Conservation (phyloP, 2,329 filamentous ascomycete species). For the Plenodomus biglobosus region DNA sequence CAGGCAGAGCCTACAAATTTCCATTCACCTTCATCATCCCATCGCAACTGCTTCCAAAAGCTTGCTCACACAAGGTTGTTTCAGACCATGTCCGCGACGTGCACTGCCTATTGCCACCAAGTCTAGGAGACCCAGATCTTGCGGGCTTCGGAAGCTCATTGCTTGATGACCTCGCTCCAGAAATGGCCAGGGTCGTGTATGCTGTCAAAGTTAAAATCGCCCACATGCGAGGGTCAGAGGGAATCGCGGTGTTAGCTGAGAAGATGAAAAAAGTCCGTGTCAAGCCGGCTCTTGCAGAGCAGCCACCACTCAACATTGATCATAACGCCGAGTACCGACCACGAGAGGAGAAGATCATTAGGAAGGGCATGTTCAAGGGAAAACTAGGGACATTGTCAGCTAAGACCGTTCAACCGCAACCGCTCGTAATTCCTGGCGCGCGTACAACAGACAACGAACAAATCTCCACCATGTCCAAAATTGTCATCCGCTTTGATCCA, state of each 20-base stretch:
- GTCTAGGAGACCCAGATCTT: constrained; percentile 60
- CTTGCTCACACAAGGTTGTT: constrained; percentile 58
- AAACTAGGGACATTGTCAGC: constrained; percentile 61
- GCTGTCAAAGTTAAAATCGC: constrained; percentile 54
- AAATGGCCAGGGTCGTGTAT: constrained; percentile 64
- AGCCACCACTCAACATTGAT: constrained; percentile 59
- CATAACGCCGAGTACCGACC: constrained; percentile 54
- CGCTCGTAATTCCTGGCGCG: constrained; percentile 53
- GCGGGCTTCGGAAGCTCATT: constrained; percentile 53
- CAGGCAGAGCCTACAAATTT: constrained; percentile 59
- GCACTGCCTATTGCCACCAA: constrained; percentile 63
- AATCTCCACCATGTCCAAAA: constrained; percentile 57
- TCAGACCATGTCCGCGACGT: constrained; percentile 56
- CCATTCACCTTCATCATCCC: constrained; percentile 67
- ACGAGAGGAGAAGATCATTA: constrained; percentile 61
- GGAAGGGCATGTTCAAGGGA: constrained; percentile 61
- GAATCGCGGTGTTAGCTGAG: constrained; percentile 51
- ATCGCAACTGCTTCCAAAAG: constrained; percentile 59
- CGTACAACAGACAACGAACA: constrained; percentile 43
- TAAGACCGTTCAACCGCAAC: constrained; percentile 60
- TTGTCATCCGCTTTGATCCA: constrained; percentile 64
- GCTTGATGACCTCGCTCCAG: constrained; percentile 63
- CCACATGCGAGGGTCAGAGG: constrained; percentile 44
- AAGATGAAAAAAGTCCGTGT: constrained; percentile 60
- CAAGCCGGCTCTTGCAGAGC: constrained; percentile 60